Base-by-base conservation (phyloP, 495 filamentous ascomycete genomes). In the Daldinia childiae region DNA sequence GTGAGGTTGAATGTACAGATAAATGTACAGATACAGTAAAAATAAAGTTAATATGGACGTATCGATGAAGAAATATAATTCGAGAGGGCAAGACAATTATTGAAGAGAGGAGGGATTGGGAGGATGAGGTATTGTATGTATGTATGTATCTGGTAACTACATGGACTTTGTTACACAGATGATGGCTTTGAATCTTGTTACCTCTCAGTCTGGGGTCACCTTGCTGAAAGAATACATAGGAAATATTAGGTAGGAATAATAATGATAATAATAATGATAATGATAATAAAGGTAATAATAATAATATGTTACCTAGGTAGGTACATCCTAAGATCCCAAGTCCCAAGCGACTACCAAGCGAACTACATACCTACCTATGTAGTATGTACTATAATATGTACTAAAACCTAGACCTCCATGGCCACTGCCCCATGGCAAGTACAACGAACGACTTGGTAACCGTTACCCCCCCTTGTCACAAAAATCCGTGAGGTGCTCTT, bases 81-180 rank as follows among this genome's bases (percentile, higher is more conserved):
- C 71, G 71, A 73, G 66, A 43, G 65, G 51, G 48, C 34, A 52
- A 65, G 38, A 39, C 29, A 21, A 21, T 30, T 36, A 52, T 48
- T 19, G 43, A 48, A 54, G 36, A 62, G 30, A 52, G 56, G 58
- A 38, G 38, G 56, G 52, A 43, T 61, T 60, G 50, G 61, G 61
- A 64, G 70, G 65, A 68, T 65, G 70, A 73, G 64, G 45, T 72
- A 64, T 64, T 65, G 70, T 72, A 65, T 69, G 58, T 55, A 64
- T 64, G 57, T 55, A 51, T 62, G 48, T 62, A 62, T 68, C 54
- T 36, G 30, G 54, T 57, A 57, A 57, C 54, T n/a, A 27, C 3
- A 4, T 57, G 21, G 54, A 57, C 14, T 57, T 57, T 36, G 54
- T 57, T 15, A 57, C 54, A 57, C 30, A 36, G 9, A 30, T 34